A percentile compares a stretch with the other conserved stretches of the same genome.
Evolutionary conservation across 768 basidiomycete genomes (phyloP).

Genomic region (Mrakia frigida): DNA sequence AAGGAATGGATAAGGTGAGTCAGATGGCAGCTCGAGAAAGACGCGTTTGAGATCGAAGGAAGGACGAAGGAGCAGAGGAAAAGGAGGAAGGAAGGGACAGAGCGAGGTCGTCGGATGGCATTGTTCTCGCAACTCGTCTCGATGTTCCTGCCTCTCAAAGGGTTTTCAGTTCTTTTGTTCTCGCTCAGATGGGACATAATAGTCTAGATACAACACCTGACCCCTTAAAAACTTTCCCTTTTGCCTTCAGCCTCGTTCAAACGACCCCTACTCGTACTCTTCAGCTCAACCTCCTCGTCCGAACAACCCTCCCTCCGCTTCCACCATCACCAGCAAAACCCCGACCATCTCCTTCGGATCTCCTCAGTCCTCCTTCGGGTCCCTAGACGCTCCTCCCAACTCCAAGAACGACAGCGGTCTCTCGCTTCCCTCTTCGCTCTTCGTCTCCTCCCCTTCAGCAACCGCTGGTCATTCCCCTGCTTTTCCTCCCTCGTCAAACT

Average conservation of each 20-base stretch:
- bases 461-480: slow-evolving; percentile 24
- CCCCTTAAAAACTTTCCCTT: too few species aligned
- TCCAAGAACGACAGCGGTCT: not conserved
- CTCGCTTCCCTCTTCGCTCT: slow-evolving; percentile 12
- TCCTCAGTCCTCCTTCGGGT: not conserved
- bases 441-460: slow-evolving; percentile 16
- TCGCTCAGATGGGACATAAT: not conserved
- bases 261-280: slow-evolving; percentile 10
- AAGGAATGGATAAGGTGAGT: not conserved
- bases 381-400: not conserved
- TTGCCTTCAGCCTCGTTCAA: not conserved
- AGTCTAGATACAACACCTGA: not conserved
- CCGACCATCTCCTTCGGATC: slow-evolving; percentile 2
- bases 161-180: not conserved
- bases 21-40: not conserved
- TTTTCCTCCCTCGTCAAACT: not conserved
- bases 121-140: not conserved
- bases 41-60: not conserved
- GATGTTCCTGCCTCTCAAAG: not conserved
- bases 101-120: not conserved
- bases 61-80: not conserved
- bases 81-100: not conserved
- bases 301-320: not conserved
- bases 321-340: not conserved
- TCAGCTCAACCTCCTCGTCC: slow-evolving; percentile 13